Base-by-base conservation (phyloP, 2,329 filamentous ascomycete species). In the Trichoderma aggressivum region DNA sequence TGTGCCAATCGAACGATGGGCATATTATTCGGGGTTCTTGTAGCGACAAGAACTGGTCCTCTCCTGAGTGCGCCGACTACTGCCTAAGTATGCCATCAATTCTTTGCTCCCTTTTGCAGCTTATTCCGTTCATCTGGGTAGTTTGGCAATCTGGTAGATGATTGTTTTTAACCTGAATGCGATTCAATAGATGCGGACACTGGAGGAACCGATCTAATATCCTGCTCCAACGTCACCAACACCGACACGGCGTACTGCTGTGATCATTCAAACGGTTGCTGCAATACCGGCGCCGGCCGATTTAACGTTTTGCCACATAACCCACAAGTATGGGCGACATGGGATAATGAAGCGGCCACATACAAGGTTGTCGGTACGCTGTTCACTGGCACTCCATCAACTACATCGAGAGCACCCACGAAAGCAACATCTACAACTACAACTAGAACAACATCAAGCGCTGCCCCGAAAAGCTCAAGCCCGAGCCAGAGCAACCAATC, bases 151-250 rank as follows among this genome's bases (percentile, higher is more conserved):
- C n/a, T n/a, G 24, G 14, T 43, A 18, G n/a, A 62, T 39, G 3
- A 11, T 3, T 7, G 18, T 43, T 4, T 64, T 43, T 53, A 39
- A 65, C 36, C 12, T 28, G 32, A 14, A 56, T 16, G 39, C n/a
- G 6, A 24, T 36, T 3, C 4, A 14, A 21, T 56, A 66, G 63
- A 21, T 26, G 50, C 63, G 21, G 34, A 34, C 50, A 39, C 30
- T 28, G 63, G 63, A 56, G 63, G 63, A 36, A 56, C 63, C 21
- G 63, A 66, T 39, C 50, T 66, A 14, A 66, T 66, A 66, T 56
- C 63, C 14, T 66, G 63, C 32, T 66, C 47, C 5, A 56, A 66
- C 28, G 63, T 56, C 16, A 66, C 63, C n/a, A 55, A 66, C 32
- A 39, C 47, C 16, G 50, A 56, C 18, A 66, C 50, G n/a, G 56